Base-by-base conservation (phyloP, 495 filamentous ascomycete genomes). In the Glarea lozoyensis region DNA sequence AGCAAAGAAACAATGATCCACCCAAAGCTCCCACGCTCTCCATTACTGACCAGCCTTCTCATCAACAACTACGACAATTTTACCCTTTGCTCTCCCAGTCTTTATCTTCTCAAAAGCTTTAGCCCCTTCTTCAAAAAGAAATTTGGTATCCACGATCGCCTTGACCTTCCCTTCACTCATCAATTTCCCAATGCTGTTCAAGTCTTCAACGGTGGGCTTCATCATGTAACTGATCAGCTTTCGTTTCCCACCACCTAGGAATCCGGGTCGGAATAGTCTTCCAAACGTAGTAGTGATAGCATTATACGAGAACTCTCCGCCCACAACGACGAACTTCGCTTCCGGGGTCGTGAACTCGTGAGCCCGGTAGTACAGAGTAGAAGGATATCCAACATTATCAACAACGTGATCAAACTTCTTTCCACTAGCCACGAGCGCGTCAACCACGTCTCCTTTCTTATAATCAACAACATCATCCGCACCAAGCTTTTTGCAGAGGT, bases 381-480 rank as follows among this genome's bases (percentile, higher is more conserved):
- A 53, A 1, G 73, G 64, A 9, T 48, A 31, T 0, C 73, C 77
- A 15, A 81, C 69, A 60, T 82, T 78, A 57, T 86, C 84, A 20
- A 86, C 60, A 0, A 72, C 65, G 24, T 75, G 64, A 43, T 67
- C 56, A 59, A 75, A 86, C 4, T 73, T 58, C 12, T 60, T 57
- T 0, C 75, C 77, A 29, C 66, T 61, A 2, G 53, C 52, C 54
- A 65, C 65, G 10, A 86, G 50, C 6, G 48, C 60, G 7, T 64
- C 54, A 30, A 69, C 49, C 1, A 84, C 62, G 55, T 79, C 62
- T 12, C 59, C 48, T 1, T 60, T 52, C n/a, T 69, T 77, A 52
- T 88, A 88, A 53, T 88, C 80, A 31, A 88, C 65, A 2, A 84
- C 66, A 41, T 79, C 72, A 49, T 86, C 79, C 3, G 81, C 82